Conservation (phyloP, 495 filamentous ascomycete genomes). For the Penicillium bialowiezense region DNA sequence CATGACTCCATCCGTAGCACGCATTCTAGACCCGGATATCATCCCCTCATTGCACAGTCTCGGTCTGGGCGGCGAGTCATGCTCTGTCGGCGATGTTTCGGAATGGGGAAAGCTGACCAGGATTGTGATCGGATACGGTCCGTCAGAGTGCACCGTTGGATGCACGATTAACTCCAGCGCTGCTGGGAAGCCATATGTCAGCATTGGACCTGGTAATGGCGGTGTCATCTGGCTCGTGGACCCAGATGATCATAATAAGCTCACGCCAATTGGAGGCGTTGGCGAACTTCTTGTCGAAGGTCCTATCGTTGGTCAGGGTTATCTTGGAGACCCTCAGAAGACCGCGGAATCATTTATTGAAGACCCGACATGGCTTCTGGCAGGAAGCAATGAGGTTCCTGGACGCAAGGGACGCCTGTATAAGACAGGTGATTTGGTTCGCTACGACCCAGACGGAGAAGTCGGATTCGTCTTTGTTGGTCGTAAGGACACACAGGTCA, state of each 20-base stretch:
- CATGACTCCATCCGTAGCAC: constrained; percentile 21
- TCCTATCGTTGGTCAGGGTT: constrained; percentile 36
- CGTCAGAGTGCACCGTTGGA: constrained; percentile 20
- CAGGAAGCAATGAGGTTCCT: not conserved
- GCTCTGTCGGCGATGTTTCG: not conserved
- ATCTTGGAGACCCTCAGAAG: constrained; percentile 34
- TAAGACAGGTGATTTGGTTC: constrained; percentile 46
- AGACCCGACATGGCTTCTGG: constrained; percentile 11
- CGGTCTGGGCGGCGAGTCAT: constrained; percentile 19
- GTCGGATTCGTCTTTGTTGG: constrained; percentile 1
- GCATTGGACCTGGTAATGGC: constrained; percentile 22
- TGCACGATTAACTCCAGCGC: constrained; percentile 3
- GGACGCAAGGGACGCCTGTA: constrained; percentile 21
- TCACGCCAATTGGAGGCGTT: constrained; percentile 31
- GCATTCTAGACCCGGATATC: constrained; percentile 12
- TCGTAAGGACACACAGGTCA: constrained; percentile 28
- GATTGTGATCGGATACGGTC: constrained; percentile 30
- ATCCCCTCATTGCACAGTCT: constrained; percentile 20
- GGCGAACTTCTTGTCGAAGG: constrained; percentile 47
- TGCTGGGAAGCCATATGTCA: constrained; percentile 5
- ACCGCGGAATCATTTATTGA: constrained; percentile 25
- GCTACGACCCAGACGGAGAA: constrained; percentile 31
- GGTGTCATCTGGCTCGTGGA: constrained; percentile 39
- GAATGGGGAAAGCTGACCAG: constrained; percentile 1
- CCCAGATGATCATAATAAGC: constrained; percentile 19